Evolutionary conservation across 352 stramenopile species (phyloP).

Genomic region (Phytophthora pistaciae): DNA sequence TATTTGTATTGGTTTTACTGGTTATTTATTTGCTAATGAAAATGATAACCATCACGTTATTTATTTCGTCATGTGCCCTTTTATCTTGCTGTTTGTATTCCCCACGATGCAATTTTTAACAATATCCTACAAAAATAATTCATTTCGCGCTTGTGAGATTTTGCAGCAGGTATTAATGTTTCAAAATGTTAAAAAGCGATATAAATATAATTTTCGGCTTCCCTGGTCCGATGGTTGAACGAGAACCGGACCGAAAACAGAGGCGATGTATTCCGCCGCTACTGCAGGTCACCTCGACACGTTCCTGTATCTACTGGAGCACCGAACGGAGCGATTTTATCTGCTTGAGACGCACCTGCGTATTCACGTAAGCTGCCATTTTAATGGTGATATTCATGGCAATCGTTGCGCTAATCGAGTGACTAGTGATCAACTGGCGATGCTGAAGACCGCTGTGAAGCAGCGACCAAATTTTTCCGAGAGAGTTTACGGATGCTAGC

Average conservation of each 20-base stretch:
- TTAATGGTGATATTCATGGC: not conserved
- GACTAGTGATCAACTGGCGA: not conserved
- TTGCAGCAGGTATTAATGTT: no score
- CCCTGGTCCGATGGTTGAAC: not conserved
- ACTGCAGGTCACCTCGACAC: not conserved
- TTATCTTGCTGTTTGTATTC: no score
- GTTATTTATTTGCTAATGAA: no score
- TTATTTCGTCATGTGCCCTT: no score
- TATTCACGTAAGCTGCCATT: not conserved
- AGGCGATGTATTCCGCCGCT: not conserved
- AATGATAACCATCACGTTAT: no score
- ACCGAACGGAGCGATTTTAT: not conserved
- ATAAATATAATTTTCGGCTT: no score
- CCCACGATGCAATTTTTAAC: no score
- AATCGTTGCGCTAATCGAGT: not conserved
- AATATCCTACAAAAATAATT: no score
- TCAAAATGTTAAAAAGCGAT: no score
- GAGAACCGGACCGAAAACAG: not conserved
- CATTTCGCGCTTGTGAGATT: no score
- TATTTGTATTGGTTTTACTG: no score
- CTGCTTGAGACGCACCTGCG: not conserved
- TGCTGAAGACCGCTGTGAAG: not conserved
- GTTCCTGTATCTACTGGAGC: not conserved
- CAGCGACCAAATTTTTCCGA: not conserved
- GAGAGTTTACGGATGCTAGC: not conserved